Evolutionary conservation across 306 rosid genomes (phyloP), one percentile per base, ranked within the genome.

Genomic region (Pachyrhizus erosus): DNA sequence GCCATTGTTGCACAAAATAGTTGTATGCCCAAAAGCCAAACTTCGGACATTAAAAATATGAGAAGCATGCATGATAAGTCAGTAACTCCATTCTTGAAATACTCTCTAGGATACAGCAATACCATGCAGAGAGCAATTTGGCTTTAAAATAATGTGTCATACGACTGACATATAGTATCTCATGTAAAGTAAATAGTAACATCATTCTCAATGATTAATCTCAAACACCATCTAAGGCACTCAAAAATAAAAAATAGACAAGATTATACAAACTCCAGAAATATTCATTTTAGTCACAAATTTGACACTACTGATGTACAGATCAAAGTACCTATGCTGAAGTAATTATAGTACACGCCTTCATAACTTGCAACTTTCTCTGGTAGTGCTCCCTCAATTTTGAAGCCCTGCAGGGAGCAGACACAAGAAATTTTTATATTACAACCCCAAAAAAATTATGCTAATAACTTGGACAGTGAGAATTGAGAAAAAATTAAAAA

Each of bases 321-420:
- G 55, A 34, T 65, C 37, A 71, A 76, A 79, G 78, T 92, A 96
- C 99, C 99, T 87, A 96, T 88, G 84, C 99, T 96, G 84, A 90
- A 93, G 89, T 96, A 96, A 85, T 93, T 96, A 83, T 96, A 96
- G 91, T 92, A 91, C 75, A 93, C 97, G 85, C 99, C 99, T 82
- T 92, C 92, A 10, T 92, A 87, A 86, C 90, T 88, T 39, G 70
- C 62, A 75, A 79, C 70, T 89, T 91, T 91, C 86, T 96, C 94
- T 60, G 98, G 88, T 75, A 90, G 75, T 48, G 70, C 86, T 83
- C 96, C 96, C 84, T 89, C 90, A 23, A 89, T 72, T 84, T 92
- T 94, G 83, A 92, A 76, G 74, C 93, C 91, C 99, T 96, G 92
- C 79, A 61, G 70, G 73, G 66, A 83, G 90, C 77, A 61, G 67